Conservation (phyloP, 2,329 filamentous ascomycete genomes). For the Bipolaris oryzae region DNA sequence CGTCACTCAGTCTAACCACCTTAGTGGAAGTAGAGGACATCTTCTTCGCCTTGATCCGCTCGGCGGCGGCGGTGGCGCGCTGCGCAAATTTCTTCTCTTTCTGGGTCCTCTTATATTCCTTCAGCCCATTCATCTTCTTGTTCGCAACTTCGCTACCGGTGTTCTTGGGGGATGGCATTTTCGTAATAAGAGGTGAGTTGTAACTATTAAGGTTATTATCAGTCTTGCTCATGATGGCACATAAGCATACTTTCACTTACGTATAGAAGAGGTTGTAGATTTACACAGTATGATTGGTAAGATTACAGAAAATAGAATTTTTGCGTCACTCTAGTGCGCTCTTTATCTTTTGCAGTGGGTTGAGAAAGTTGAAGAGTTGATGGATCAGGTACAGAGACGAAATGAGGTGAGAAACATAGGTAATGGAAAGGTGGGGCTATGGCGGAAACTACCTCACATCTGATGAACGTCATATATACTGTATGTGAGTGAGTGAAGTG, state of each 20-base stretch:
- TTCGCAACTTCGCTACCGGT: not conserved
- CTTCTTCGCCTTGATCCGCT: not conserved
- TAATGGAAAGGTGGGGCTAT: no score
- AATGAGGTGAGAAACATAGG: no score
- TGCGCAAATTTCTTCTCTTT: conserved; percentile 8
- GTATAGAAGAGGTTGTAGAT: not conserved
- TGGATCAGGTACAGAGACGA: no score
- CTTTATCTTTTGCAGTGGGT: not conserved
- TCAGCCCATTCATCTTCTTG: conserved; percentile 13
- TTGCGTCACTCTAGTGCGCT: not conserved
- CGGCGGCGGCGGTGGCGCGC: conserved; percentile 3
- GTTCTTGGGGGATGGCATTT: not conserved
- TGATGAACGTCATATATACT: no score
- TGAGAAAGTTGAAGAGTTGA: not conserved
- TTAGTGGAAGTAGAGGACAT: not conserved
- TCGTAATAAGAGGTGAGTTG: not conserved
- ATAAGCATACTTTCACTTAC: not conserved
- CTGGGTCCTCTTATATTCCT: conserved; percentile 10
- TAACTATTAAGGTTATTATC: not conserved
- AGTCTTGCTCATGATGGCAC: no score
- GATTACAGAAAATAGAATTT: not conserved
- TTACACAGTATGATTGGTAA: not conserved
- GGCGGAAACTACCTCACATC: no score
- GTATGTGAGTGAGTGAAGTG: no score
- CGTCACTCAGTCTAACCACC: not conserved